Percentiles rank a stretch among this genome's conserved stretches.
Evolutionary conservation across 2,329 filamentous ascomycete species (phyloP).

Genomic region (Ciborinia camelliae): DNA sequence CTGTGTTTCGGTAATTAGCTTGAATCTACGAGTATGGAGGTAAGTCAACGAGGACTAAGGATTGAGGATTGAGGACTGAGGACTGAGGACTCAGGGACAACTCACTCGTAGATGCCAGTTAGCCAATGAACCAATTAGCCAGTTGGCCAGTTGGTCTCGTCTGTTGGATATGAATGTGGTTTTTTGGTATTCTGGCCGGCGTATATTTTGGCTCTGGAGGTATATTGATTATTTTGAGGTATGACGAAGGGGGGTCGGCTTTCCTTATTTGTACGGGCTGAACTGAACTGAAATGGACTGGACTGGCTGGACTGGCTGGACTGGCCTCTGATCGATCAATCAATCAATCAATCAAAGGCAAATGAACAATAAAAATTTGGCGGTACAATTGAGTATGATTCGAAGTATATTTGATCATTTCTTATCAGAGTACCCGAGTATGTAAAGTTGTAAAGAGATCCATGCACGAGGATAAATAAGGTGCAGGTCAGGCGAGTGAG

Average conservation of each 20-base stretch:
- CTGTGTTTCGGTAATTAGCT: not conserved
- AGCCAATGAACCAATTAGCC: not conserved
- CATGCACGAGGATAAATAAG: not conserved
- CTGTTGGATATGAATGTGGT: not conserved
- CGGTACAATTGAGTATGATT: not conserved
- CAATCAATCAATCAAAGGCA: not conserved
- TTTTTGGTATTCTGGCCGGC: not conserved
- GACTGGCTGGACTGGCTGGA: too few relatives aligned
- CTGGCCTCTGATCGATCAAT: too few relatives aligned
- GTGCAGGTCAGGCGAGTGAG: too few relatives aligned
- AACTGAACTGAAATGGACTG: too few relatives aligned
- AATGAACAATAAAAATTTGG: not conserved
- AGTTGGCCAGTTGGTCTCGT: not conserved
- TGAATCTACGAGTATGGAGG: not conserved
- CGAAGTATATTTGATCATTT: not conserved
- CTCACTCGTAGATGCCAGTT: not conserved
- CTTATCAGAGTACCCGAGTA: too few relatives aligned
- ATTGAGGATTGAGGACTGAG: too few relatives aligned
- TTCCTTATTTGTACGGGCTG: not conserved
- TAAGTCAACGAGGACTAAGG: not conserved
- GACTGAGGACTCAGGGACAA: too few relatives aligned
- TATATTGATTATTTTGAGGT: not conserved
- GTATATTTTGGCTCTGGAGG: slow-evolving; percentile 3
- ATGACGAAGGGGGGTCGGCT: not conserved
- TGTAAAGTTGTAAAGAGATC: not conserved